Evolutionary conservation across 177 flowering plant species (phyloP), one percentile per base, ranked within the genome.

Genomic region (Vitis hybrid): DNA sequence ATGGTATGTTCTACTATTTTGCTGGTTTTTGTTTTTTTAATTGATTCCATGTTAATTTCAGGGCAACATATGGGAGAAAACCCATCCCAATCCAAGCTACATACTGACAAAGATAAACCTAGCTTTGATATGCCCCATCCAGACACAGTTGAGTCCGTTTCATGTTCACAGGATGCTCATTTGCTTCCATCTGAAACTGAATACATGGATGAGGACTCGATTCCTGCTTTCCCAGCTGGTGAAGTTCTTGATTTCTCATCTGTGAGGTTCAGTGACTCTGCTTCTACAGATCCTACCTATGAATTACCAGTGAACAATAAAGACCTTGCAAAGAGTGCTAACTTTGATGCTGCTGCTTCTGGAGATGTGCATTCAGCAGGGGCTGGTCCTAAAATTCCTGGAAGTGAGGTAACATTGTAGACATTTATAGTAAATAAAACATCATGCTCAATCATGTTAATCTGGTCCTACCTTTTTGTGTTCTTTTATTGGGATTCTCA

Each of bases 161-260:
- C 59, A 62, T 71, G 55, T 71, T 62, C 74, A 56, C 72, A 68
- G 54, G 73, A 74, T 65, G 46, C 65, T 57, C 70, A 68, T 50
- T 54, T 67, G 30, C 27, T 66, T 69, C 70, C 81, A 64, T 72
- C 76, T 60, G 85, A 72, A 79, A 66, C 50, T 64, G 80, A 64
- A 32, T 40, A 18, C 65, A 30, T 71, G 35, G 66, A 79, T 50
- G 84, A 66, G 71, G 67, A 65, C 32, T 80, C 80, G 24, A 14
- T 74, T 72, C 67, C 83, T 77, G 77, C 62, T 54, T 64, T 69
- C 60, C 66, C 70, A 60, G 19, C 68, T 27, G 80, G 72, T 67
- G 66, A 77, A 59, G 61, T 56, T 51, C 60, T 71, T 76, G 82
- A 83, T 78, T 68, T 75, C 66, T 72, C 79, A 66, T 72, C 80